Conservation (phyloP, 306 rosid genomes). For the Macrotyloma uniflorum region DNA sequence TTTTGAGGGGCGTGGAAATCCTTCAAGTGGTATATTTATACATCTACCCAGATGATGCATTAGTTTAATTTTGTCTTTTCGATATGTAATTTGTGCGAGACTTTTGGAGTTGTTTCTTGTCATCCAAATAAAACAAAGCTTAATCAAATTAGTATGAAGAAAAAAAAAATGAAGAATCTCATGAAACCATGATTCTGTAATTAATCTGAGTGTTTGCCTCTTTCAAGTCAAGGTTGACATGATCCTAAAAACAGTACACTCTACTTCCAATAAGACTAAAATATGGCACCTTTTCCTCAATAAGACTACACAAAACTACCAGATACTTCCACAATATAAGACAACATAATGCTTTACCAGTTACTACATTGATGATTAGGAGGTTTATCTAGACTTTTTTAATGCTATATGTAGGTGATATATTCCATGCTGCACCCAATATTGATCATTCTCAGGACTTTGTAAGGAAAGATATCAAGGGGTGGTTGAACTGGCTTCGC, state of each 20-base stretch:
- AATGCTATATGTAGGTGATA: conserved; percentile 61
- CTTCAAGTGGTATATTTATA: conserved; percentile 63
- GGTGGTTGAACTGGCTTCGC: conserved; percentile 80
- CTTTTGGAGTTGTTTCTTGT: conserved; percentile 24
- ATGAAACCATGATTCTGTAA: conserved; percentile 24
- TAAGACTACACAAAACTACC: background rate
- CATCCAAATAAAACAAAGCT: conserved; percentile 17
- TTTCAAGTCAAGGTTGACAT: conserved; percentile 19
- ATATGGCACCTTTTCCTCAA: conserved; percentile 27
- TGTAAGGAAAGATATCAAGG: conserved; percentile 68
- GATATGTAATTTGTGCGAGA: conserved; percentile 5
- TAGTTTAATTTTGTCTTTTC: conserved; percentile 6
- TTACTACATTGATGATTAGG: conserved; percentile 1
- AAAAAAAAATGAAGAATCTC: conserved; percentile 6
- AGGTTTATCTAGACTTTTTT: conserved; percentile 12
- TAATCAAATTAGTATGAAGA: background rate
- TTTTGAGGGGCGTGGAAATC: conserved; percentile 79
- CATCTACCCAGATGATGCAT: background rate
- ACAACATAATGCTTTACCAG: too few species aligned
- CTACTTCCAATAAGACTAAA: too few species aligned
- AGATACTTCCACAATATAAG: conserved; percentile 24
- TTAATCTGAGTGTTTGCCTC: conserved; percentile 9
- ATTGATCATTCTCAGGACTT: conserved; percentile 81
- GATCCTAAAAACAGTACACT: conserved; percentile 7
- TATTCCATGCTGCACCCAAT: conserved; percentile 87